phyloP scores from a whole-genome alignment of 305 asterid genomes.

The Fraxinus nigra region DNA sequence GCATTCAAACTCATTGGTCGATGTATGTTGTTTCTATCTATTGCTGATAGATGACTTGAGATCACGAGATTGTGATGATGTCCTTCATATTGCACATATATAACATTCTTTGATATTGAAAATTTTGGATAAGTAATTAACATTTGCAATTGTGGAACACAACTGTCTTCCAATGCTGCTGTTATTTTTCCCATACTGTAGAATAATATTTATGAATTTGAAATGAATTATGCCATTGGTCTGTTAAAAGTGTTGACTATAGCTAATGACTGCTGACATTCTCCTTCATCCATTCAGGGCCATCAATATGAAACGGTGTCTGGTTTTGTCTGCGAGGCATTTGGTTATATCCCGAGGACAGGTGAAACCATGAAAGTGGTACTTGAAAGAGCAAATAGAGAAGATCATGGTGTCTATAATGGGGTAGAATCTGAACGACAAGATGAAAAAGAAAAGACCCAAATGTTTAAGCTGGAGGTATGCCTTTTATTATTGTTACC shows the following conservation, averaged over 20 bases:
- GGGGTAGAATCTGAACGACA: conserved; percentile 56
- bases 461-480: conserved; percentile 90
- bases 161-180: background rate
- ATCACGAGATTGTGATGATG: background rate
- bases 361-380: conserved; percentile 89
- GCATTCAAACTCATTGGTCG: background rate
- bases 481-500: background rate
- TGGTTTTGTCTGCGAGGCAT: conserved; percentile 96
- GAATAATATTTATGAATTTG: conserved; percentile 3
- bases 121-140: background rate
- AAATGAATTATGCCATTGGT: background rate
- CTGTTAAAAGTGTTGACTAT: background rate
- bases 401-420: conserved; percentile 63
- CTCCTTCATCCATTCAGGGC: conserved; percentile 52
- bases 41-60: background rate
- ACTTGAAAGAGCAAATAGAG: conserved; percentile 69
- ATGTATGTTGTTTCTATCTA: background rate
- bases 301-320: conserved; percentile 99
- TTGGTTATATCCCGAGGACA: conserved; percentile 94
- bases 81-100: background rate
- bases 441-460: conserved; percentile 64
- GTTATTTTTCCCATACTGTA: background rate
- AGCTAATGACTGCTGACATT: conserved; percentile 15
- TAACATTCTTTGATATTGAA: background rate
- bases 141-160: background rate